Evolutionary conservation across 2,329 filamentous ascomycete species (phyloP).

Genomic region (Hymenoscyphus infarciens): DNA sequence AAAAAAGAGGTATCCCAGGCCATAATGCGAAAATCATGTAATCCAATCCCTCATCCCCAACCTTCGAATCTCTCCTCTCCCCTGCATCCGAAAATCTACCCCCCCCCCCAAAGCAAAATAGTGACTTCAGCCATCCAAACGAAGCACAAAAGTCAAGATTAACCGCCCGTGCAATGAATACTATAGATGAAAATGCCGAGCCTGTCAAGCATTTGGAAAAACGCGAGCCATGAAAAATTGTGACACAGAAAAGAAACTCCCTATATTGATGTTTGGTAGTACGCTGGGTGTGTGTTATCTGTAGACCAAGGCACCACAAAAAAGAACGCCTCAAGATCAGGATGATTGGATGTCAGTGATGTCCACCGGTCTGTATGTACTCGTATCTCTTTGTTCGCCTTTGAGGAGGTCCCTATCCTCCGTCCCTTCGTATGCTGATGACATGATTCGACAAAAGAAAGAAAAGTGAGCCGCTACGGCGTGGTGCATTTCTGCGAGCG

Average conservation of each 20-base stretch:
- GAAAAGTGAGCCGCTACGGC: slow-evolving; percentile 1
- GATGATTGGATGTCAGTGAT: not conserved
- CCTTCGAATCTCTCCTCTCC: not conserved
- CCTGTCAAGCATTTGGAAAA: not conserved
- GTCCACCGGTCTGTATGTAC: not conserved
- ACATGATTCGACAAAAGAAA: slow-evolving; percentile 8
- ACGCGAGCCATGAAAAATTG: not conserved
- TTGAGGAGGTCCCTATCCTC: not conserved
- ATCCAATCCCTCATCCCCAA: not conserved
- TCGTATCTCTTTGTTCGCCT: not conserved
- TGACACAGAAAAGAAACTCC: not conserved
- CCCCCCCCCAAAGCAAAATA: not conserved
- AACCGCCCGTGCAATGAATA: not conserved
- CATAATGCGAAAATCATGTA: not conserved
- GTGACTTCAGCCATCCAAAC: not conserved
- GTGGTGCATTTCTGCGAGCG: slow-evolving; percentile 40
- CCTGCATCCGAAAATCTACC: not conserved
- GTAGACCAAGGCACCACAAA: not conserved
- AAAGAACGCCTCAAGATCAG: not conserved
- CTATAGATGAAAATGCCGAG: not conserved
- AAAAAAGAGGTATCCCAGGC: not conserved
- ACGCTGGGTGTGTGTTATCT: not conserved
- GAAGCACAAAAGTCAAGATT: not conserved
- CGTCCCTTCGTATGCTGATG: slow-evolving; percentile 5
- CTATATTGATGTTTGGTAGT: not conserved